phyloP scores from a whole-genome alignment of 2,329 filamentous ascomycete genomes.

The Fusarium setosum region DNA sequence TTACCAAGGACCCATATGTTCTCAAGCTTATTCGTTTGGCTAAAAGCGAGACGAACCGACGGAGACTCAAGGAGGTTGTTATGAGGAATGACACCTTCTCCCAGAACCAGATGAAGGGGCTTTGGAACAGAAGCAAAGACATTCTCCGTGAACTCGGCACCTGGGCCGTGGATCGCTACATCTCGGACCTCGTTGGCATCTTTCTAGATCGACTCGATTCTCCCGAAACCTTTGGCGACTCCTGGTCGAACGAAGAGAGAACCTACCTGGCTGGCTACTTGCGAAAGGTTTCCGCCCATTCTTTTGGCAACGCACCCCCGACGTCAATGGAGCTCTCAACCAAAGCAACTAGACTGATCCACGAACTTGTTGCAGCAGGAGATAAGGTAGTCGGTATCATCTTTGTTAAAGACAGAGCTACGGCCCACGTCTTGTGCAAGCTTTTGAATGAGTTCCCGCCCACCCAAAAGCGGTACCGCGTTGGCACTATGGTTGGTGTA shows the following conservation, averaged over 20 bases:
- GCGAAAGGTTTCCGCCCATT: constrained; percentile 43
- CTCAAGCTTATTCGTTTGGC: constrained; percentile 55
- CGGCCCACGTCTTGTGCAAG: constrained; percentile 68
- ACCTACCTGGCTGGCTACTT: constrained; percentile 65
- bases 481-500: constrained; percentile 67
- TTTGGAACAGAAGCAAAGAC: constrained; percentile 61
- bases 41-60: constrained; percentile 53
- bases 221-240: constrained; percentile 45
- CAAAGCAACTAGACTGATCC: constrained; percentile 68
- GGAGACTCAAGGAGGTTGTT: constrained; percentile 52
- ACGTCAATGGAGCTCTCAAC: constrained; percentile 56
- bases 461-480: constrained; percentile 57
- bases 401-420: constrained; percentile 73
- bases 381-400: constrained; percentile 68
- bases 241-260: constrained; percentile 63
- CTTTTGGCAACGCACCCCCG: constrained; percentile 24
- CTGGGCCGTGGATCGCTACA: constrained; percentile 77
- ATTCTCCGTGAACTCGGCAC: constrained; percentile 70
- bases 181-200: constrained; percentile 59
- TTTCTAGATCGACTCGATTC: constrained; percentile 43
- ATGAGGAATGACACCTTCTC: constrained; percentile 61
- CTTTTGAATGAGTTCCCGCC: constrained; percentile 65
- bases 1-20: constrained; percentile 71
- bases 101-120: constrained; percentile 65
- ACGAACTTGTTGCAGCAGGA: constrained; percentile 58